Base-by-base conservation (phyloP, 495 filamentous ascomycete genomes). In the Trichoderma reesei region DNA sequence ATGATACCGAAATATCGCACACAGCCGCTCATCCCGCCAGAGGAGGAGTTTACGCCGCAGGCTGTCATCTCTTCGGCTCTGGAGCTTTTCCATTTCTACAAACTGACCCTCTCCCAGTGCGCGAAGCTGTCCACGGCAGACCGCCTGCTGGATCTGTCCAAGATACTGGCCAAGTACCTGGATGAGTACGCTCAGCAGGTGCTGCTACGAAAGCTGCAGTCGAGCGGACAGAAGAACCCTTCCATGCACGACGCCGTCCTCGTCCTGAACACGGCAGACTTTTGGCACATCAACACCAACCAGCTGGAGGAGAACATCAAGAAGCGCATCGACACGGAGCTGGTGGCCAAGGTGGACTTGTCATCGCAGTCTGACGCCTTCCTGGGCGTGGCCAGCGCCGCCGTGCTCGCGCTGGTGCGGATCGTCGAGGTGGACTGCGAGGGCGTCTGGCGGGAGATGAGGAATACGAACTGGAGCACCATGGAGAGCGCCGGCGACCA, bases 161-260 rank as follows among this genome's bases (percentile, higher is more conserved):
- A 83, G 70, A 91, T 88, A 0, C 86, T 97, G 62, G 90, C 88
- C 9, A 97, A 95, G 73, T 96, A 98, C 68, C 80, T 98, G 7
- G 94, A 98, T 69, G 88, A 93, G 68, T 98, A 98, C 74, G 88
- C 93, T 14, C 92, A 98, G 70, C 90, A 96, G 68, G 91, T 98
- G 6, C 82, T 98, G 6, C 84, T 95, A 13, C 80, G 86, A 63
- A 88, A 91, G 69, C 82, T 97, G 13, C 74, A 90, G 79, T 67
- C 85, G 80, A 72, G 82, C 65, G 81, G 66, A 65, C 80, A 68
- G 76, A 80, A 74, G 72, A 80, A 80, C 2, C 85, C 90, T 0
- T 80, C 86, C 4, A 72, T 91, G 3, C 86, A 96, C 67, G 91
- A 96, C 65, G 79, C 89, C 26, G 82, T 96, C 10, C 78, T 93